Conservation (phyloP, 805 yeast genomes). For the Dipodascus albidus region DNA sequence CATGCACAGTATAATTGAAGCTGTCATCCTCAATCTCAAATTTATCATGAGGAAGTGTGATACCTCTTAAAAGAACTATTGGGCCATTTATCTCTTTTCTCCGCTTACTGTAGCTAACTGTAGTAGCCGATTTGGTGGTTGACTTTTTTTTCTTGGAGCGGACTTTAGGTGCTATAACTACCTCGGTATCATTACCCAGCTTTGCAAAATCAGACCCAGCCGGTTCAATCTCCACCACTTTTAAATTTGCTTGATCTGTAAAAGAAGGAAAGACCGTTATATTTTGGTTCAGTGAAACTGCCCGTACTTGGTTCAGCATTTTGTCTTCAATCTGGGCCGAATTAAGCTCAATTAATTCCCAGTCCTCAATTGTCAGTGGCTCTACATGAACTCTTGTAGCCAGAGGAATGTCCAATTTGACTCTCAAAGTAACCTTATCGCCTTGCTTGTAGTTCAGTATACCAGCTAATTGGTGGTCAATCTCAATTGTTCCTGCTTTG, state of each 20-base stretch:
- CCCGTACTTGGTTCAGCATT: conserved; percentile 69
- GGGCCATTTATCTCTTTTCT: conserved; percentile 20
- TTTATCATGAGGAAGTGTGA: conserved; percentile 41
- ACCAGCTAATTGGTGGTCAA: conserved; percentile 58
- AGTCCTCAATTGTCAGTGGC: conserved; percentile 67
- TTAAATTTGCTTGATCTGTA: conserved; percentile 46
- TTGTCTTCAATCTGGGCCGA: conserved; percentile 65
- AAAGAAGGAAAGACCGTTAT: conserved; percentile 64
- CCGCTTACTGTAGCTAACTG: conserved; percentile 5
- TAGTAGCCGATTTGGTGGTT: conserved; percentile 2
- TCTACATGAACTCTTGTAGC: conserved; percentile 61
- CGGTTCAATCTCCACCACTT: conserved; percentile 37
- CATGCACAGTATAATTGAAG: conserved; percentile 32
- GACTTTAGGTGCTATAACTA: conserved; percentile 64
- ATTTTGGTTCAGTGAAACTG: conserved; percentile 47
- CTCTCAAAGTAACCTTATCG: conserved; percentile 30
- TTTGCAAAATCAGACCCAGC: conserved; percentile 31
- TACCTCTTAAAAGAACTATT: conserved; percentile 36
- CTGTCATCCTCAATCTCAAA: conserved; percentile 20
- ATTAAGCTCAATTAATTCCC: conserved; percentile 83
- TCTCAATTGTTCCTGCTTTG: conserved; percentile 32
- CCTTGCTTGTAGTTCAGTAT: conserved; percentile 36
- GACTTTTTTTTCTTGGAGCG: conserved; percentile 12
- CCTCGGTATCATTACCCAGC: conserved; percentile 52
- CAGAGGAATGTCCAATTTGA: conserved; percentile 39